These are phyloP conservation scores for Phytophthora rubi DNA, from an alignment of 352 stramenopile species.

Conservation along the genomic window DNA sequence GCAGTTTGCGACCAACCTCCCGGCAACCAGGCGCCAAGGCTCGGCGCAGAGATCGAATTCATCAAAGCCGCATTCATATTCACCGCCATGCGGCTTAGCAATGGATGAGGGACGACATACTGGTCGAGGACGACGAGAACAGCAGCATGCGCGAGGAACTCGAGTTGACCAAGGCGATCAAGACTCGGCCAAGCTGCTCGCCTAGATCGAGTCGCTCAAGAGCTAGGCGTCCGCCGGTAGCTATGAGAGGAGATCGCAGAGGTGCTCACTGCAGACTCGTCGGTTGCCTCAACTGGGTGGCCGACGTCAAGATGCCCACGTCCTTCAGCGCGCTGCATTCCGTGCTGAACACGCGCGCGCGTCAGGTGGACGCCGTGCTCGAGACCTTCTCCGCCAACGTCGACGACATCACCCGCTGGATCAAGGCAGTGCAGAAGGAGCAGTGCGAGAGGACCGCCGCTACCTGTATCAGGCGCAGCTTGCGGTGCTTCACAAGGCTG, in stretches of 20 bases:
- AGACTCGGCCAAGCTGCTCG: slow-evolving; percentile 68
- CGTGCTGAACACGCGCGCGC: slow-evolving; percentile 75
- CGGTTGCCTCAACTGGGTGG: slow-evolving; percentile 69
- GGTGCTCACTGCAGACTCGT: slow-evolving; percentile 85
- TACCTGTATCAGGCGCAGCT: slow-evolving; percentile 83
- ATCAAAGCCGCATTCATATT: no score
- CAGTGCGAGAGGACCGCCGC: slow-evolving; percentile 82
- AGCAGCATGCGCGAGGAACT: slow-evolving; percentile 72
- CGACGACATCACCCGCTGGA: slow-evolving; percentile 79
- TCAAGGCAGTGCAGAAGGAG: slow-evolving; percentile 72
- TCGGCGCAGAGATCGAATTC: no score
- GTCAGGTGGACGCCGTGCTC: slow-evolving; percentile 75
- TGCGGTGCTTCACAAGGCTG: slow-evolving; percentile 45
- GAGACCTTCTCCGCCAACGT: slow-evolving; percentile 62
- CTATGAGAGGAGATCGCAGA: slow-evolving; percentile 71
- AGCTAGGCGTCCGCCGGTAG: slow-evolving; percentile 62
- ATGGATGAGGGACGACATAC: no score
- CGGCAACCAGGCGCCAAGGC: no score
- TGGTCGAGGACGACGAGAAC: slow-evolving; percentile 23
- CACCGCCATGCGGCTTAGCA: no score
- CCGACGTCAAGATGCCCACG: slow-evolving; percentile 69
- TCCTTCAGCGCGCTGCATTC: slow-evolving; percentile 62
- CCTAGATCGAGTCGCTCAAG: slow-evolving; percentile 70
- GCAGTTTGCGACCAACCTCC: no score
- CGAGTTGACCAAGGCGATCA: slow-evolving; percentile 66